These are phyloP conservation scores for Syzygium aqueum DNA, from an alignment of 345 rosid species.

Conservation along the genomic window DNA sequence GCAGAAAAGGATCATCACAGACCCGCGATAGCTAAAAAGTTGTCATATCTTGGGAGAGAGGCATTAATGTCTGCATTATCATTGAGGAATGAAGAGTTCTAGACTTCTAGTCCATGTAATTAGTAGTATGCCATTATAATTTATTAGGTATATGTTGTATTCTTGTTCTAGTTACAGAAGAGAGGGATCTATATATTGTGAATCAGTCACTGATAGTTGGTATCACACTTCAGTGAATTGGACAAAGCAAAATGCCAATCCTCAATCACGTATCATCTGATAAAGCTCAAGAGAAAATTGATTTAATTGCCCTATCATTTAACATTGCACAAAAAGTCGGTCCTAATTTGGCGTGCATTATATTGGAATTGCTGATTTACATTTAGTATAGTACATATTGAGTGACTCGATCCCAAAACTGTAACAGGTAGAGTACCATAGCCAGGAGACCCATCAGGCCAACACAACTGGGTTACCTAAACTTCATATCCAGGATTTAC, in stretches of 20 bases:
- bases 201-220: neutral
- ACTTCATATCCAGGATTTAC: conserved; percentile 96
- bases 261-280: neutral
- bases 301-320: neutral
- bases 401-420: neutral
- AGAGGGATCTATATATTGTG: neutral
- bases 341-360: neutral
- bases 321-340: neutral
- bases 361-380: neutral
- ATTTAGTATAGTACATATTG: neutral
- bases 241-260: neutral
- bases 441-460: neutral
- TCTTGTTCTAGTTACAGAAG: neutral
- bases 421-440: neutral
- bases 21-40: neutral
- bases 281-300: neutral
- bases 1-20: neutral
- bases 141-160: neutral
- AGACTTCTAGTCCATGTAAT: neutral
- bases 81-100: neutral
- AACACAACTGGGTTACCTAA: conserved; percentile 6
- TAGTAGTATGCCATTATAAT: neutral
- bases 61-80: neutral
- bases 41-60: neutral
- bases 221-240: neutral